These are phyloP conservation scores for Lasiosphaeria hispida DNA, from an alignment of 495 filamentous ascomycete genomes.

Conservation along the genomic window DNA sequence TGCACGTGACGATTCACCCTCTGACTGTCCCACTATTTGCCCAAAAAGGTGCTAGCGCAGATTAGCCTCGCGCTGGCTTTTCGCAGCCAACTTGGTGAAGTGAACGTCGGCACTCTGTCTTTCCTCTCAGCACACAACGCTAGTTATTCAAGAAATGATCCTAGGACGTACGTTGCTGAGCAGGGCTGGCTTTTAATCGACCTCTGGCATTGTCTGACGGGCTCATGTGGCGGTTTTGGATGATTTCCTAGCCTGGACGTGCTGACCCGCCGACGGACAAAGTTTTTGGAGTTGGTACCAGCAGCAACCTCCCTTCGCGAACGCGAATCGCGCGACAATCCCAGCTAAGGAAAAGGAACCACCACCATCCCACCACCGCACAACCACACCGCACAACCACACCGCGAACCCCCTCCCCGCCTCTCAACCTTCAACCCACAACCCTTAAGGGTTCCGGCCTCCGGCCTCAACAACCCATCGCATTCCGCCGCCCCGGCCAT, in stretches of 20 bases:
- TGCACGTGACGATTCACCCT: constrained; percentile 14
- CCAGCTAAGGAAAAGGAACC: constrained; percentile 27
- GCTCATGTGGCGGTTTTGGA: constrained; percentile 25
- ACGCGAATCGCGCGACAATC: constrained; percentile 44
- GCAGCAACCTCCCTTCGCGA: constrained; percentile 27
- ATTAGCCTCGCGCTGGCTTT: constrained; percentile 29
- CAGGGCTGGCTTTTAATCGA: constrained; percentile 10
- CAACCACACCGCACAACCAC: too few species aligned
- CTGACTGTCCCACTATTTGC: constrained; percentile 18
- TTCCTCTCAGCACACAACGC: constrained; percentile 19
- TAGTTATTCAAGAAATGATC: constrained; percentile 15
- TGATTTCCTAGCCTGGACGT: constrained; percentile 14
- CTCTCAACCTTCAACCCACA: background rate
- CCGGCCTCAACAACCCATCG: constrained; percentile 14
- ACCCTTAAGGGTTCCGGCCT: background rate
- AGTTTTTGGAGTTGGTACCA: constrained; percentile 32
- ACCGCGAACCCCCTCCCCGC: background rate
- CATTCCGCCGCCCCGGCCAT: constrained; percentile 29
- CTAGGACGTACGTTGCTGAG: constrained; percentile 16
- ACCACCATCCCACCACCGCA: constrained; percentile 20
- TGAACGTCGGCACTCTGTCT: constrained; percentile 15
- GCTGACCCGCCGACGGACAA: constrained; percentile 21
- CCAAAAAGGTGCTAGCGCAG: constrained; percentile 18
- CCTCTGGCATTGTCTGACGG: constrained; percentile 7
- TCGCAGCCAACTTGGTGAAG: constrained; percentile 25